phyloP scores from a whole-genome alignment of 148 eudicot species.

The Fagopyrum tataricum region DNA sequence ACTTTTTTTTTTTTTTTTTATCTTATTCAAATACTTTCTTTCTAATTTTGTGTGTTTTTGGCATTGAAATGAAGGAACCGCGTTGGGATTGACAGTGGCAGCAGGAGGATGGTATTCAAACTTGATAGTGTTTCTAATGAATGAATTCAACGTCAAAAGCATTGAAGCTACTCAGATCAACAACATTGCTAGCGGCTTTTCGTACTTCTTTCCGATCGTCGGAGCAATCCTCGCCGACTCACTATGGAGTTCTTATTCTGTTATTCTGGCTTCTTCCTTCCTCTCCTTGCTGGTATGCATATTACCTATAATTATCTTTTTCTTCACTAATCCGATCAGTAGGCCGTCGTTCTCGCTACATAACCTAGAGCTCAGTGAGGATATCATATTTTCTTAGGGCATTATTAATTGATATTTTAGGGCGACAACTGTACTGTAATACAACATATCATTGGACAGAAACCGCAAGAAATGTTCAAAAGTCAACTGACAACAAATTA shows the following conservation, averaged over 20 bases:
- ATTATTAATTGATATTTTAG: no score
- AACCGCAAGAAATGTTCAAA: no score
- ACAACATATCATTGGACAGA: no score
- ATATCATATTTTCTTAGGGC: no score
- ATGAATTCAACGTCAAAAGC: conserved; percentile 35
- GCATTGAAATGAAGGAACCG: conserved; percentile 22
- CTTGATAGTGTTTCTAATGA: conserved; percentile 37
- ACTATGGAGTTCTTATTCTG: conserved; percentile 34
- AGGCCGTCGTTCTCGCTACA: not conserved
- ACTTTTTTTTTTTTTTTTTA: no score
- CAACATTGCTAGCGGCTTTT: conserved; percentile 37
- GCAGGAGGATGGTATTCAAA: conserved; percentile 40
- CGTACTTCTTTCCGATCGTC: conserved; percentile 40
- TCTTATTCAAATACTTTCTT: no score
- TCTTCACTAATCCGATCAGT: not conserved
- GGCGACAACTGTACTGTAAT: no score
- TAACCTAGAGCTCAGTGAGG: no score
- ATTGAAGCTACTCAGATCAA: conserved; percentile 42
- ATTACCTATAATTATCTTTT: not conserved
- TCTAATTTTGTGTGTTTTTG: not conserved
- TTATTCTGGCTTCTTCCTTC: conserved; percentile 28
- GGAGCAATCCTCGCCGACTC: conserved; percentile 54
- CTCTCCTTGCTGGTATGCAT: conserved; percentile 38
- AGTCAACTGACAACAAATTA: no score
- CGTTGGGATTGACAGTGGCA: conserved; percentile 37